These are phyloP conservation scores for Fusarium sp. DNA, from an alignment of 2,329 filamentous ascomycete genomes.

Conservation along the genomic window DNA sequence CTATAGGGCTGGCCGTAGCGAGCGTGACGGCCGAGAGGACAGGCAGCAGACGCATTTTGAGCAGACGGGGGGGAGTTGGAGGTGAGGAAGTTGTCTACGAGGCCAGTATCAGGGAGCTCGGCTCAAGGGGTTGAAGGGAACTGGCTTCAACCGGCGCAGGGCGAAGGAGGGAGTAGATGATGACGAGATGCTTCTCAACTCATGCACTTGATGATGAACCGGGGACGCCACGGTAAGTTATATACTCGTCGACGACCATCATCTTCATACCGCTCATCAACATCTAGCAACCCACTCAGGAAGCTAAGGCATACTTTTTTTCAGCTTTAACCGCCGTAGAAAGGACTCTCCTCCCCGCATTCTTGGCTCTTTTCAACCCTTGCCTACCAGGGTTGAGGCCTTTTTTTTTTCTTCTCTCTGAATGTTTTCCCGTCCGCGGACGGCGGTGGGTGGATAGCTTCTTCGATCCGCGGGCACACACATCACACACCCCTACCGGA, in stretches of 20 bases:
- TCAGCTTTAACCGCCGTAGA: not conserved
- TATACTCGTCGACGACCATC: conserved; percentile 13
- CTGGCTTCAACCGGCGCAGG: conserved; percentile 2
- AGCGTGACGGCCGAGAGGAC: conserved; percentile 44
- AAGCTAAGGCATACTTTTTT: not conserved
- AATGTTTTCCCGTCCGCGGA: not conserved
- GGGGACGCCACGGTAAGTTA: conserved; percentile 22
- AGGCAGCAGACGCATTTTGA: conserved; percentile 40
- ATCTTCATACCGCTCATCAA: conserved; percentile 24
- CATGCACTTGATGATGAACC: conserved; percentile 1
- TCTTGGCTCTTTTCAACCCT: conserved; percentile 8
- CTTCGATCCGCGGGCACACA: not conserved
- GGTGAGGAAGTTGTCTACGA: not conserved
- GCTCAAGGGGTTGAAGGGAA: not conserved
- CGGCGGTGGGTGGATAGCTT: not conserved
- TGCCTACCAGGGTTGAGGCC: not conserved
- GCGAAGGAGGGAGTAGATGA: conserved; percentile 2
- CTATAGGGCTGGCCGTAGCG: conserved; percentile 42
- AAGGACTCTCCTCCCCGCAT: conserved; percentile 24
- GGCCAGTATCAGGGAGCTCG: not conserved
- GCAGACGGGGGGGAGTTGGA: not conserved
- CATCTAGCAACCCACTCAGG: conserved; percentile 1
- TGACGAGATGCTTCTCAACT: conserved; percentile 22
- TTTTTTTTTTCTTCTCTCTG: not conserved
- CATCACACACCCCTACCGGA: conserved; percentile 18